Evolutionary conservation across 2,329 filamentous ascomycete species (phyloP).

Genomic region (Acrocalymma vagum): DNA sequence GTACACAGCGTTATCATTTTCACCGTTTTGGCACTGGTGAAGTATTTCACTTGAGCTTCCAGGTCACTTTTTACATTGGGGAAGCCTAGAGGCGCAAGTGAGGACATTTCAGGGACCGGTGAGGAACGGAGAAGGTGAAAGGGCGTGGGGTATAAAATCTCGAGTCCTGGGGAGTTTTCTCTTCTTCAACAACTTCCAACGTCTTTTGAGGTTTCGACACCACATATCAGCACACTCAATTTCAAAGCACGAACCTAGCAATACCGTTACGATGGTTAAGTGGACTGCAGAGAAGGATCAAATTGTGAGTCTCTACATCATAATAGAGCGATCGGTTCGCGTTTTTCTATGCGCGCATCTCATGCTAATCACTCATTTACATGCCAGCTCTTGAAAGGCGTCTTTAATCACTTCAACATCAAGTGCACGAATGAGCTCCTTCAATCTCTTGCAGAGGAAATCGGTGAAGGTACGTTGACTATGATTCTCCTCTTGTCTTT

Average conservation of each 20-base stretch:
- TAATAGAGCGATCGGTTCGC: not conserved
- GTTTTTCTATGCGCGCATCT: too few relatives aligned
- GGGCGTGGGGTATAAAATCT: too few relatives aligned
- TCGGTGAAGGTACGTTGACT: slow-evolving; percentile 27
- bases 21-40: too few relatives aligned
- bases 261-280: slow-evolving; percentile 21
- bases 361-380: slow-evolving; percentile 8
- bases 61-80: too few relatives aligned
- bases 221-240: not conserved
- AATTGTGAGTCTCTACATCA: slow-evolving; percentile 16
- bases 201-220: not conserved
- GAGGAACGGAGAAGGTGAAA: too few relatives aligned
- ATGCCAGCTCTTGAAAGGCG: slow-evolving; percentile 25
- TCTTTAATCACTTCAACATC: slow-evolving; percentile 29
- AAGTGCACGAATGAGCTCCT: slow-evolving; percentile 15
- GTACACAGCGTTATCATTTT: too few relatives aligned
- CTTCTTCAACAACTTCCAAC: slow-evolving; percentile 1
- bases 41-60: too few relatives aligned
- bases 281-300: slow-evolving; percentile 33
- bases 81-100: too few relatives aligned
- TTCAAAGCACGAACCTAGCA: not conserved
- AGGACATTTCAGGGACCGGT: too few relatives aligned
- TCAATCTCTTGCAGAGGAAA: slow-evolving; percentile 20
- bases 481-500: not conserved
- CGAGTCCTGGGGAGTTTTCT: too few relatives aligned